Evolutionary conservation across 192 early-diverging fungal genomes (phyloP).

Genomic region (Pecoramyces ruminantium): DNA sequence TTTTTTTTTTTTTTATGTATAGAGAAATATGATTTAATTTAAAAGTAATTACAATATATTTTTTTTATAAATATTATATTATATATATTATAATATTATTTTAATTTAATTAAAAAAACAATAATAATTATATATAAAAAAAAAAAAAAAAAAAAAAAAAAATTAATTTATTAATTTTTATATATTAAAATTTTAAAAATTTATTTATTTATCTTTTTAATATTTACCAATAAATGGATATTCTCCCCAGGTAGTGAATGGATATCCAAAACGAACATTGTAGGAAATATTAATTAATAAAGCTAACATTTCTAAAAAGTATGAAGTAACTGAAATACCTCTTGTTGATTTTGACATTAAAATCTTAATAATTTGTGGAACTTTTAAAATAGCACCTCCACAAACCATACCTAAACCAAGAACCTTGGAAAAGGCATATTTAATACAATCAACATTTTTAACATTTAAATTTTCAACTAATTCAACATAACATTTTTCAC

Average conservation of each 20-base stretch:
- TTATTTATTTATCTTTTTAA: too few species aligned
- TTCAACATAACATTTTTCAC: constrained; percentile 56
- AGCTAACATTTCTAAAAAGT: constrained; percentile 68
- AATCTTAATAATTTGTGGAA: constrained; percentile 94
- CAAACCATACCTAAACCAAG: constrained; percentile 88
- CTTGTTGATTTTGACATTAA: constrained; percentile 42
- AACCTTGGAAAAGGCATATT: constrained; percentile 70
- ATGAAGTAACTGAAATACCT: constrained; percentile 65
- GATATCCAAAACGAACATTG: constrained; percentile 63
- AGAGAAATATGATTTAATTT: too few species aligned
- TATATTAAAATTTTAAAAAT: too few species aligned
- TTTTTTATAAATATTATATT: too few species aligned
- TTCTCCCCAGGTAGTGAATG: constrained; percentile 60
- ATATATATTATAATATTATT: too few species aligned
- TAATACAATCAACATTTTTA: constrained; percentile 53
- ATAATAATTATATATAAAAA: too few species aligned
- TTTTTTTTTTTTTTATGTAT: too few species aligned
- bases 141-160: too few species aligned
- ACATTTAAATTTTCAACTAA: constrained; percentile 57
- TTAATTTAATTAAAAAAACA: too few species aligned
- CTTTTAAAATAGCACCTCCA: constrained; percentile 80
- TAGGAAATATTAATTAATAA: constrained; percentile 65
- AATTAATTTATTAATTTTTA: too few species aligned
- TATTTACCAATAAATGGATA: neutral
- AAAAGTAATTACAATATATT: too few species aligned